phyloP scores from a whole-genome alignment of 139 green algal species.

The Monoraphidium neglectum region DNA sequence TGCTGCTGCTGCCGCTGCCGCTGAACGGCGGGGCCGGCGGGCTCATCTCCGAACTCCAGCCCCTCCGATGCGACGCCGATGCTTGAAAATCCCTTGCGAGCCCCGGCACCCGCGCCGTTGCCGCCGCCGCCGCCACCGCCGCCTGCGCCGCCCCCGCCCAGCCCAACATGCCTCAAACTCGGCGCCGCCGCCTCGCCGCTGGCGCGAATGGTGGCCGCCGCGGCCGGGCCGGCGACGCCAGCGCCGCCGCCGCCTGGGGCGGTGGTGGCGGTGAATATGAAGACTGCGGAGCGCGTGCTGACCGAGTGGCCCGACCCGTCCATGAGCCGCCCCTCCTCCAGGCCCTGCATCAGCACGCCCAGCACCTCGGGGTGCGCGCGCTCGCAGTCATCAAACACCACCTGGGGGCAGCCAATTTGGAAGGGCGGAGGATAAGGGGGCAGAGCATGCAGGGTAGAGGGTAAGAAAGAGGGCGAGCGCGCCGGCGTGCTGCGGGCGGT shows the following conservation, averaged over 20 bases:
- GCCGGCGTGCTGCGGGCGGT: no score
- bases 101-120: no score
- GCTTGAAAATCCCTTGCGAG: no score
- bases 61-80: no score
- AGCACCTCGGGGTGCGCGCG: constrained; percentile 51
- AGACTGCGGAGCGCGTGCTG: constrained; percentile 32
- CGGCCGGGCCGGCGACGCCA: neutral
- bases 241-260: no score
- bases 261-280: constrained; percentile 45
- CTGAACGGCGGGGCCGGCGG: neutral
- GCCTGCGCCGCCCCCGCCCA: neutral
- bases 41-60: neutral
- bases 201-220: neutral
- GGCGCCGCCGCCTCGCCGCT: neutral
- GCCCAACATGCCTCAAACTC: neutral
- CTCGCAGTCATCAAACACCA: constrained; percentile 43
- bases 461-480: no score
- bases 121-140: neutral
- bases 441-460: no score
- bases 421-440: no score
- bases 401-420: no score
- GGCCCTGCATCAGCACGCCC: constrained; percentile 26
- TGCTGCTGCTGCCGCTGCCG: neutral
- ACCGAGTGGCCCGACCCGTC: constrained; percentile 41
- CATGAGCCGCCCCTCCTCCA: constrained; percentile 35